Evolutionary conservation across 257 asterid species (phyloP), one percentile per base, ranked within the genome.

Genomic region (Gynochthodes officinalis): DNA sequence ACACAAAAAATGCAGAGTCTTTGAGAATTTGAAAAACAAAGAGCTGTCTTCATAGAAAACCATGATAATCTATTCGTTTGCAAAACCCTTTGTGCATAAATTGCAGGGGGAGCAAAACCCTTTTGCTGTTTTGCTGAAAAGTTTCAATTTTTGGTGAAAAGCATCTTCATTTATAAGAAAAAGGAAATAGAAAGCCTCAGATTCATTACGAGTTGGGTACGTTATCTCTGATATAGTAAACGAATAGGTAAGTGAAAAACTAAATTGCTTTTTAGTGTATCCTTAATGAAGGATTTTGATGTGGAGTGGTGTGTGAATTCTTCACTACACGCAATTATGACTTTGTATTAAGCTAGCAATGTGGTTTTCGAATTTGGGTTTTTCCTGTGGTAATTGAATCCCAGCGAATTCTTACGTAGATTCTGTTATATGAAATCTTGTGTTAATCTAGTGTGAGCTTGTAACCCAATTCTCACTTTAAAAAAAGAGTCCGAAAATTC

Each of bases 321-420:
- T 49, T 44, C 32, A 21, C 55, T 43, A 1, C 27, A 5, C 28
- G 30, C 39, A 44, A 67, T 44, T 60, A 16, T 30, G 57, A 44
- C 40, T 10, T 28, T 4, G 23, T 33, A 23, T 15, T 16, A 14
- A 61, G 37, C 69, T n/a, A 32, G 71, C 42, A 25, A 14, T 16
- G 7, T 44, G 33, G 39, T 13, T 37, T 25, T 23, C 15, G 18
- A 11, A 28, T 39, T 44, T 37, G 19, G 71, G 15, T 44, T 44
- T 30, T 44, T 0, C 30, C 59, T 16, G 59, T 28, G 27, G 7
- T 44, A 10, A 46, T 58, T 46, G 59, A 28, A 52, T 16, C 40
- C 8, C 68, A 18, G 11, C 43, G 30, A 49, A 74, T 40, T 64
- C 72, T 65, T 65, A 40, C 48, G 28, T 55, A 74, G 19, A n/a